phyloP scores from a whole-genome alignment of 2,329 filamentous ascomycete genomes.

The Botrytis cinerea region DNA sequence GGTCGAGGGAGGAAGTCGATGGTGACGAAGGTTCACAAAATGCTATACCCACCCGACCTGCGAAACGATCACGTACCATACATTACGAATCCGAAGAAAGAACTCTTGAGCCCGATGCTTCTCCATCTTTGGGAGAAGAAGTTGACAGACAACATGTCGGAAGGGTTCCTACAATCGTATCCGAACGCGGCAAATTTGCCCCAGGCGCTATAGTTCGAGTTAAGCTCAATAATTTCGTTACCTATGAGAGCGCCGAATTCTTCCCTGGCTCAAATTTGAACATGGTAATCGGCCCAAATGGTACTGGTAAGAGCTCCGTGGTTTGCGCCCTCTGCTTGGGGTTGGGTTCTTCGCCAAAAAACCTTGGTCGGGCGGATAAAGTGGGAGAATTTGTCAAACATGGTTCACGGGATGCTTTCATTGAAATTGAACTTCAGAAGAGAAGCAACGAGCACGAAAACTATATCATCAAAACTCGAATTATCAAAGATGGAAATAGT shows the following conservation, averaged over 20 bases:
- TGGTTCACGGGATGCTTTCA: slow-evolving; percentile 71
- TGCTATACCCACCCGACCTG: slow-evolving; percentile 28
- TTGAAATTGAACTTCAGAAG: slow-evolving; percentile 87
- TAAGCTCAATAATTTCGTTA: slow-evolving; percentile 86
- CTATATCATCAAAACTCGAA: slow-evolving; percentile 71
- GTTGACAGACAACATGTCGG: slow-evolving; percentile 8
- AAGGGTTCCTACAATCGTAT: not conserved
- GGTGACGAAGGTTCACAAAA: slow-evolving; percentile 34
- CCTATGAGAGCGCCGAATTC: slow-evolving; percentile 90
- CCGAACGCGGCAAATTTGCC: slow-evolving; percentile 29
- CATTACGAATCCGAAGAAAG: slow-evolving; percentile 24
- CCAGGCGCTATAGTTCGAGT: slow-evolving; percentile 89
- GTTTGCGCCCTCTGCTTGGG: slow-evolving; percentile 96
- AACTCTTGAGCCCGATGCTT: slow-evolving; percentile 20
- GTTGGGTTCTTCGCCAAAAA: slow-evolving; percentile 77
- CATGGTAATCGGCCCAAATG: slow-evolving; percentile 99
- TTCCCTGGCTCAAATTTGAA: slow-evolving; percentile 89
- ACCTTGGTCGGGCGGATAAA: slow-evolving; percentile 82
- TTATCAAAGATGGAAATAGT: slow-evolving; percentile 80
- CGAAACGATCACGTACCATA: slow-evolving; percentile 37
- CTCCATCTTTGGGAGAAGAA: slow-evolving; percentile 24
- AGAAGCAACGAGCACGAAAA: slow-evolving; percentile 62
- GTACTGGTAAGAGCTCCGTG: slow-evolving; percentile 94
- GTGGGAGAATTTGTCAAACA: slow-evolving; percentile 93
- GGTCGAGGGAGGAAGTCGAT: slow-evolving; percentile 34